Evolutionary conservation across 139 green algal species (phyloP).

Genomic region (Chlorella ohadii): DNA sequence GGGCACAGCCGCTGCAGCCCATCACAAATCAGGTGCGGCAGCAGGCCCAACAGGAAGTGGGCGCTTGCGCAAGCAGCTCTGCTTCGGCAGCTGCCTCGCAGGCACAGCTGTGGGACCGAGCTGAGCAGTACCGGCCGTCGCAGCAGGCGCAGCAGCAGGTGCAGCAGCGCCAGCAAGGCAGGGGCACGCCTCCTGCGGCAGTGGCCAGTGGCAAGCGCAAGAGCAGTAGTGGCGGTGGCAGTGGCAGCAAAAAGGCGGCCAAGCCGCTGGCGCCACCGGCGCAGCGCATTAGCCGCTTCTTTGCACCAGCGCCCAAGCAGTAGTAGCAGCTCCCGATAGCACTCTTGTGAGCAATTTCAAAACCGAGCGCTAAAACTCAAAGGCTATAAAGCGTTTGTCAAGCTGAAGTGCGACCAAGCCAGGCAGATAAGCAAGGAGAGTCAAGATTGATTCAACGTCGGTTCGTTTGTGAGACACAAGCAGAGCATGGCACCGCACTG

Average conservation of each 20-base stretch:
- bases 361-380: too few relatives aligned
- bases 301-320: background rate
- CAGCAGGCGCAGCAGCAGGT: background rate
- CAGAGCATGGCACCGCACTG: too few relatives aligned
- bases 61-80: background rate
- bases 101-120: background rate
- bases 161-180: background rate
- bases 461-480: too few relatives aligned
- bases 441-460: background rate
- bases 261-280: slow-evolving; percentile 9
- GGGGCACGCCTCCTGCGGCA: background rate
- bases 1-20: background rate
- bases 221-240: slow-evolving; percentile 10
- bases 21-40: background rate
- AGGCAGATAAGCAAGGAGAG: background rate
- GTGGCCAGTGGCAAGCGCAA: slow-evolving; percentile 5
- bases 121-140: background rate
- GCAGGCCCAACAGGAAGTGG: background rate
- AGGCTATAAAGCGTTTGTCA: too few relatives aligned
- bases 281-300: slow-evolving; percentile 28
- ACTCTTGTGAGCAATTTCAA: background rate
- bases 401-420: too few relatives aligned
- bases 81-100: background rate
- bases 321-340: background rate
- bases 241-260: background rate